Base-by-base conservation (phyloP, 306 rosid species). In the Sophora flavescens region DNA sequence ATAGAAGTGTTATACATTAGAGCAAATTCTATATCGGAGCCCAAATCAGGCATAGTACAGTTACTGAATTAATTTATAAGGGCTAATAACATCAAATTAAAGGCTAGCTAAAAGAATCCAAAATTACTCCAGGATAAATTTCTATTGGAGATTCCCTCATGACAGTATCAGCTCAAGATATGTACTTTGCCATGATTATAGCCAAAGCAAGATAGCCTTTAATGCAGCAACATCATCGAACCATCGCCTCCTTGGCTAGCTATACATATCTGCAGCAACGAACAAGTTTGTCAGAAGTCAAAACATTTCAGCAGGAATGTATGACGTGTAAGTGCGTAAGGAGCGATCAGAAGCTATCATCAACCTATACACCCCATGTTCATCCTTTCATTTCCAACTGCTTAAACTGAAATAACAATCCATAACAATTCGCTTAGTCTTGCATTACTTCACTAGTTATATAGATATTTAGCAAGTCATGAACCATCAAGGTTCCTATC, bases 231-330 rank as follows among this genome's bases (percentile, higher is more conserved):
- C 69, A 28, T 38, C 59, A 7, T 74, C 66, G 33, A 70, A 60
- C 75, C 79, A 32, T 66, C 15, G 38, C 59, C 52, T 85, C 35
- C 74, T 50, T 80, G 62, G 82, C 93, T 89, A 93, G 84, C 98
- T 86, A 81, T 88, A 89, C 38, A 85, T 81, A 80, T 91, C 98
- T 93, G 98, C 79, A 75, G 16, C 73, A 84, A 48, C 13, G 16
- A 75, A 57, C 48, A 77, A 48, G 64, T 17, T 45, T 15, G 68
- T 36, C 52, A 58, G 68, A 22, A 72, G 68, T 36, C 52, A 58
- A 72, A 22, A 72, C 41, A 53, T 15, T 50, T 32, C 63, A 35
- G 41, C 51, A 75, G 58, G 48, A 17, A n/a, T 6, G 5, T 13
- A 33, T 57, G 22, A 54, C 33, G 8, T 17, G 62, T 70, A 18